phyloP scores from a whole-genome alignment of 2,329 filamentous ascomycete genomes.

The Polychaeton citri region DNA sequence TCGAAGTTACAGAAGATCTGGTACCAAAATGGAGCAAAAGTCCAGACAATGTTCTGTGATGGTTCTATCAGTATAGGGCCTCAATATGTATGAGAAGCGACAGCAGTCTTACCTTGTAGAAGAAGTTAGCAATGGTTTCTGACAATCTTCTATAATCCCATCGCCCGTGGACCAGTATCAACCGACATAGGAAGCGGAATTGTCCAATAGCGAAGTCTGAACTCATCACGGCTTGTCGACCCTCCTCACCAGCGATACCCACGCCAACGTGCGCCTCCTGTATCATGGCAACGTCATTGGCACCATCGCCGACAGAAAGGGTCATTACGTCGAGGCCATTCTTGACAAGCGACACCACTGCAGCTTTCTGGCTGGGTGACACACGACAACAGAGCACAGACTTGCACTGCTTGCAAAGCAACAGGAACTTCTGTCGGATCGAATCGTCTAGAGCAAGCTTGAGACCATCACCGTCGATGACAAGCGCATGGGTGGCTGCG shows the following conservation, averaged over 20 bases:
- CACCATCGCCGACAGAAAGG: slow-evolving; percentile 80
- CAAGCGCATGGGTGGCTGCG: slow-evolving; percentile 73
- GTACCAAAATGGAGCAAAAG: slow-evolving; percentile 93
- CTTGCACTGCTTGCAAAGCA: slow-evolving; percentile 94
- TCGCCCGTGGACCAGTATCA: slow-evolving; percentile 79
- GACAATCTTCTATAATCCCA: slow-evolving; percentile 94
- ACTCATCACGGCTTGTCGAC: slow-evolving; percentile 87
- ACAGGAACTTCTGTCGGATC: slow-evolving; percentile 79
- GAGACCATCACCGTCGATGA: slow-evolving; percentile 90
- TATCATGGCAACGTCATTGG: slow-evolving; percentile 96
- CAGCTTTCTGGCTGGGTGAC: slow-evolving; percentile 89
- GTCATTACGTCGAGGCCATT: slow-evolving; percentile 92
- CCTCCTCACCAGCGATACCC: slow-evolving; percentile 86
- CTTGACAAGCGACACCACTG: slow-evolving; percentile 95
- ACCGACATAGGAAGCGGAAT: slow-evolving; percentile 73
- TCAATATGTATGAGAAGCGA: neutral
- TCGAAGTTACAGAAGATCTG: slow-evolving; percentile 93
- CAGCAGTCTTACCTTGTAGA: slow-evolving; percentile 62
- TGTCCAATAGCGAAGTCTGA: slow-evolving; percentile 93
- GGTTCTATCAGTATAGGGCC: slow-evolving; percentile 12
- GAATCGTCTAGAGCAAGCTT: slow-evolving; percentile 73
- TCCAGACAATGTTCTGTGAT: slow-evolving; percentile 83
- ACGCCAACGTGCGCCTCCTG: slow-evolving; percentile 95
- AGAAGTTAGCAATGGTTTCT: slow-evolving; percentile 95
- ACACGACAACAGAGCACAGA: slow-evolving; percentile 96